Conservation (phyloP, 1,284 basidiomycete genomes). For the Ganoderma resinaceum region DNA sequence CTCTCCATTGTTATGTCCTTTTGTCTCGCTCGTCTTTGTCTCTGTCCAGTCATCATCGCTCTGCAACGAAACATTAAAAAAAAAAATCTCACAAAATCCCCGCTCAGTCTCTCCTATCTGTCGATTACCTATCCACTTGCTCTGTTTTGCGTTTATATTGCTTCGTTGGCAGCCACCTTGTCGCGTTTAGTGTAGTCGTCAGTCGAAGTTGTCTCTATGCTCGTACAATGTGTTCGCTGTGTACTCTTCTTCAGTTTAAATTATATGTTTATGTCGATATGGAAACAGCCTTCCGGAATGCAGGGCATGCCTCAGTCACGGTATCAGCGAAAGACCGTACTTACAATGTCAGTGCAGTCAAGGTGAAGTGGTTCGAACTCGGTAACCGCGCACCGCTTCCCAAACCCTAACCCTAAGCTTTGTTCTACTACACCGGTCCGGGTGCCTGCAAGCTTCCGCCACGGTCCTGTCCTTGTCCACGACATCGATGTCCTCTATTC, state of each 20-base stretch:
- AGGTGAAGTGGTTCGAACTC: not conserved
- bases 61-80: not conserved
- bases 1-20: not conserved
- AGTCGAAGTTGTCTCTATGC: conserved; percentile 3
- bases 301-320: too few species aligned
- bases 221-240: conserved; percentile 4
- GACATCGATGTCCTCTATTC: conserved; percentile 32
- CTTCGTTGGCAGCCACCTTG: conserved; percentile 1
- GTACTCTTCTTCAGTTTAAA: not conserved
- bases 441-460: too few species aligned
- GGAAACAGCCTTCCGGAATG: not conserved
- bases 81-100: not conserved
- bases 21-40: conserved; percentile 2
- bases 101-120: conserved; percentile 1
- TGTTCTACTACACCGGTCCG: too few species aligned
- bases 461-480: conserved; percentile 14
- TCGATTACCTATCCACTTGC: not conserved
- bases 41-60: conserved; percentile 1
- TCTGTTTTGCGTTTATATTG: not conserved
- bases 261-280: not conserved
- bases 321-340: not conserved
- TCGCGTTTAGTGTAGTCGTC: not conserved
- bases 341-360: too few species aligned
- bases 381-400: not conserved
- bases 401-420: conserved; percentile 9